phyloP scores from a whole-genome alignment of 345 rosid species.

The Populus alba region DNA sequence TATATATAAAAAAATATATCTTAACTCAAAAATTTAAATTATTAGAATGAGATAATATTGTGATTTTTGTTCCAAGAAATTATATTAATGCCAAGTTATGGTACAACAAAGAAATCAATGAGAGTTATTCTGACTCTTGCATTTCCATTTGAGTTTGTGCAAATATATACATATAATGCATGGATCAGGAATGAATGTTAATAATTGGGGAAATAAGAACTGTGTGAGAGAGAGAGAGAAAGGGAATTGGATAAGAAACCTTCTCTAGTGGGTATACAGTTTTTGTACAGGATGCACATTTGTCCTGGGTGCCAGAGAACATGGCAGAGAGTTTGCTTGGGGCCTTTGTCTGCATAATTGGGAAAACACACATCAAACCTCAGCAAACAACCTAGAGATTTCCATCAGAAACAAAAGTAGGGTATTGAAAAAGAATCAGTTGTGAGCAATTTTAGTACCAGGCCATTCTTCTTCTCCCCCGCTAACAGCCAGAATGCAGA shows the following conservation, averaged over 20 bases:
- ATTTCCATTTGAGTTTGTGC: neutral
- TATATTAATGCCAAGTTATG: neutral
- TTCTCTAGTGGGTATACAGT: conserved; percentile 54
- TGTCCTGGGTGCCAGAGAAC: conserved; percentile 54
- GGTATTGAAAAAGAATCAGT: neutral
- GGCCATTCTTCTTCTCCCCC: conserved; percentile 36
- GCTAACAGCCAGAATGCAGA: conserved; percentile 28
- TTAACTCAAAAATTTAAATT: no score
- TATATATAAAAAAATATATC: no score
- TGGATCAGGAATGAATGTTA: neutral
- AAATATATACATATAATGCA: neutral
- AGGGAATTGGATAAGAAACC: conserved; percentile 21
- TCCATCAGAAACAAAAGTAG: neutral
- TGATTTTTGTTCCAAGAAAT: no score
- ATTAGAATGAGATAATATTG: no score
- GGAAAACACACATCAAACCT: neutral
- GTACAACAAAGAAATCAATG: neutral
- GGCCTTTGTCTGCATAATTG: conserved; percentile 29
- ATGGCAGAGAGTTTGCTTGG: conserved; percentile 47
- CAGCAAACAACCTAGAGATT: no score
- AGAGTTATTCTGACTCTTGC: neutral
- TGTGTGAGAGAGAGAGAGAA: neutral
- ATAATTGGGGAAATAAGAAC: neutral
- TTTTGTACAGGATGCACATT: conserved; percentile 41
- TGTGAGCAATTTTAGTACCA: conserved; percentile 22